phyloP scores from a whole-genome alignment of 2,329 filamentous ascomycete genomes.

The Colletotrichum somersetense region DNA sequence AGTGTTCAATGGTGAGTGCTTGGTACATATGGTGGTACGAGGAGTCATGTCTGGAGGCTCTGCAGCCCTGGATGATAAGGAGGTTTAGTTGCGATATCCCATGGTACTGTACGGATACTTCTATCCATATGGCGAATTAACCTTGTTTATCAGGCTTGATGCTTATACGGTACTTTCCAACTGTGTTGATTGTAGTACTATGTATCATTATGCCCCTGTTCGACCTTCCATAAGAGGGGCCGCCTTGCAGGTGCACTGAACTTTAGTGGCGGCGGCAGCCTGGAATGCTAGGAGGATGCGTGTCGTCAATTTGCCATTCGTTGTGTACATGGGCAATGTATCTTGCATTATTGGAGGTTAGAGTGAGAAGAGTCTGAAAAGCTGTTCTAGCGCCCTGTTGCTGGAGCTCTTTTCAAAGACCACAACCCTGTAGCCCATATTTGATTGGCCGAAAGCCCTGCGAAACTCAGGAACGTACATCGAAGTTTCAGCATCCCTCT shows the following conservation, averaged over 20 bases:
- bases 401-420: conserved; percentile 14
- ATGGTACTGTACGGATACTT: no score
- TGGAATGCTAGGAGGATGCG: conserved; percentile 12
- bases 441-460: conserved; percentile 27
- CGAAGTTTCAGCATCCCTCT: conserved; percentile 35
- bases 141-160: no score
- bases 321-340: conserved; percentile 10
- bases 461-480: conserved; percentile 37
- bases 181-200: no score
- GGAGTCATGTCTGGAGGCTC: no score
- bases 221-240: no score
- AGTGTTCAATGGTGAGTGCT: conserved; percentile 4
- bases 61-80: no score
- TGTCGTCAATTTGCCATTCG: conserved; percentile 32
- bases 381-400: conserved; percentile 33
- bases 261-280: neutral
- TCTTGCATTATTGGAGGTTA: neutral
- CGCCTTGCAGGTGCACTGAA: no score
- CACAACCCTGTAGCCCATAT: conserved; percentile 21
- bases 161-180: no score
- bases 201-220: no score
- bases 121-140: no score
- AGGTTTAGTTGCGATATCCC: no score
- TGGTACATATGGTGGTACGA: neutral
- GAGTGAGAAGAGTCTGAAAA: conserved; percentile 24